Evolutionary conservation across 164 flowering plant species (phyloP).

Genomic region (Saururus chinensis): DNA sequence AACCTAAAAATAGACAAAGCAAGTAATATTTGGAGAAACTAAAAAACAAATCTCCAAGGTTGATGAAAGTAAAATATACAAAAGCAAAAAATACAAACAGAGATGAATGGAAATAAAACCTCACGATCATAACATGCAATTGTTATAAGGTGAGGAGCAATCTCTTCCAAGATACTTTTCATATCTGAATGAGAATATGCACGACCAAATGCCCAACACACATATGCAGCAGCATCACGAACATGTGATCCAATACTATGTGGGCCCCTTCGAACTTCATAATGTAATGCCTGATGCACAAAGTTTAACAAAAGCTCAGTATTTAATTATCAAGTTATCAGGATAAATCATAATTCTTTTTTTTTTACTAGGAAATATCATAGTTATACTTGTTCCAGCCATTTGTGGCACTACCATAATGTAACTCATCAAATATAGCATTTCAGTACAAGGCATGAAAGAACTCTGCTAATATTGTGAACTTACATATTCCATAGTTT

Average conservation of each 20-base stretch:
- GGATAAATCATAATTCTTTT: background rate
- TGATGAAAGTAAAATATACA: background rate
- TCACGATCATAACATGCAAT: constrained; percentile 98
- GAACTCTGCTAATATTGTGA: no score
- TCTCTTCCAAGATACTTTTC: constrained; percentile 64
- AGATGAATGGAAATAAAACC: constrained; percentile 27
- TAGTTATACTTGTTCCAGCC: no score
- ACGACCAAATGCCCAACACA: constrained; percentile 99
- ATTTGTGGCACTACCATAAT: no score
- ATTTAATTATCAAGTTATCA: background rate
- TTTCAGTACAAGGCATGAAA: no score
- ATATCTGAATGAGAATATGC: constrained; percentile 81
- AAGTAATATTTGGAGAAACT: no score
- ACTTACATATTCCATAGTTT: no score
- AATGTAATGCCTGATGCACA: constrained; percentile 72
- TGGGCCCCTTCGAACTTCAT: constrained; percentile 93
- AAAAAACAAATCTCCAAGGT: no score
- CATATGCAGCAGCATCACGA: constrained; percentile 99
- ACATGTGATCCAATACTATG: constrained; percentile 98
- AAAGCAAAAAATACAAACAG: background rate
- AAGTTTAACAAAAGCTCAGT: background rate
- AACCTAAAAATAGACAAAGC: constrained; percentile 37
- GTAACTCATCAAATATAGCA: no score
- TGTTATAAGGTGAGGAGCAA: constrained; percentile 82
- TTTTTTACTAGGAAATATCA: background rate